A percentile compares a stretch with the other conserved stretches of the same genome.
Conservation (phyloP, 768 basidiomycete genomes). For the Lactifluus hygrophoroides region DNA sequence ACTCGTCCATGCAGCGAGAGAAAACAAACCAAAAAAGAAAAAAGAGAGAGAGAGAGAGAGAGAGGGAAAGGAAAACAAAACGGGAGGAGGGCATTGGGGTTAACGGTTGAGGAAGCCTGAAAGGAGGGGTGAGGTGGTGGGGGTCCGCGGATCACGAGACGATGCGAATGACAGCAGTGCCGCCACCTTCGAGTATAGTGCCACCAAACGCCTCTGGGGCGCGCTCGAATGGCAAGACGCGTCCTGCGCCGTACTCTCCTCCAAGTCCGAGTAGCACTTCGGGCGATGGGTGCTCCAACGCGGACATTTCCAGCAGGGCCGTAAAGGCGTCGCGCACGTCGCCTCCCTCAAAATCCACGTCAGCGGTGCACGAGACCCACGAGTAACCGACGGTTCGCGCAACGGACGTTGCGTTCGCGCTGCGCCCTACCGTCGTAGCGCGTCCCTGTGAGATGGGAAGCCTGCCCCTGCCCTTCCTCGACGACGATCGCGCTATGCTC, state of each 20-base stretch:
- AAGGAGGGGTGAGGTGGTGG: too few relatives aligned
- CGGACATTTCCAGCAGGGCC: slow-evolving; percentile 33
- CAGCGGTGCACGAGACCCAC: slow-evolving; percentile 74
- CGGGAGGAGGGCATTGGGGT: too few relatives aligned
- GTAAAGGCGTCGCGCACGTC: slow-evolving; percentile 51
- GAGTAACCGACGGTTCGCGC: slow-evolving; percentile 57
- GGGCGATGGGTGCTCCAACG: slow-evolving; percentile 28
- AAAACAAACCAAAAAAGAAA: not conserved
- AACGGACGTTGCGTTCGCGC: slow-evolving; percentile 7
- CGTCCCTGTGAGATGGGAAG: not conserved
- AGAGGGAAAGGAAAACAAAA: not conserved
- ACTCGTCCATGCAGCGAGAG: not conserved
- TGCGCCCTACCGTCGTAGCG: not conserved
- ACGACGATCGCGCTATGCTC: not conserved
- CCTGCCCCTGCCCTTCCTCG: not conserved
- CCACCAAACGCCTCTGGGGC: slow-evolving; percentile 41
- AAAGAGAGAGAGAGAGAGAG: not conserved
- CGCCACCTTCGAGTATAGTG: slow-evolving; percentile 26
- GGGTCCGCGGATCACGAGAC: slow-evolving; percentile 22
- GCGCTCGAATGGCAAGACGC: slow-evolving; percentile 46
- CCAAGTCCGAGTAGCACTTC: slow-evolving; percentile 24
- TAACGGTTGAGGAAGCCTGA: too few relatives aligned
- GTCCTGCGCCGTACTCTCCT: slow-evolving; percentile 25
- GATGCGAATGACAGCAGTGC: slow-evolving; percentile 29
- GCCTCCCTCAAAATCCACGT: slow-evolving; percentile 77